Evolutionary conservation across 1,284 basidiomycete species (phyloP).

Genomic region (Xerocomus minutiporus): DNA sequence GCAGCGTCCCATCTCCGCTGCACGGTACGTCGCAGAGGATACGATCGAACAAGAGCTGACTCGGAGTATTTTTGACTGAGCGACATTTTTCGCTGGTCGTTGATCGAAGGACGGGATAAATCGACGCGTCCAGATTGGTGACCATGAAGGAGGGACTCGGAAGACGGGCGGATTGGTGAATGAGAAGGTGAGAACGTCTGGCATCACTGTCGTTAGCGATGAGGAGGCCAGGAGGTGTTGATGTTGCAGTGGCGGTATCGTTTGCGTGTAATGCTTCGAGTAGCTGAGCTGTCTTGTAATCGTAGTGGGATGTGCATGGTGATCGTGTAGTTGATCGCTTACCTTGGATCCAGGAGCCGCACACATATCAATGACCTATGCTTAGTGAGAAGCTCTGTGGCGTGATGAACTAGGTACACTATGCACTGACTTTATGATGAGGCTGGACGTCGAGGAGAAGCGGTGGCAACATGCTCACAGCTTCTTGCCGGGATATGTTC

Average conservation of each 20-base stretch:
- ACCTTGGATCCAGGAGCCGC: conserved; percentile 98
- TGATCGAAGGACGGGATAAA: conserved; percentile 70
- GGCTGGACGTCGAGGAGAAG: conserved; percentile 93
- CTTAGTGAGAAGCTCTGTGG: conserved; percentile 3
- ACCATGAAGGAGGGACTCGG: conserved; percentile 92
- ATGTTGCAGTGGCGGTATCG: conserved; percentile 55
- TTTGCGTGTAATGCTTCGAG: conserved; percentile 82
- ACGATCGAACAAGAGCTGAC: conserved; percentile 78
- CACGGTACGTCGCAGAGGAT: conserved; percentile 98
- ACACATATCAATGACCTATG: conserved; percentile 93
- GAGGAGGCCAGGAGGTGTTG: conserved; percentile 72
- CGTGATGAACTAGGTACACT: background rate
- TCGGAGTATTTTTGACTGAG: conserved; percentile 27
- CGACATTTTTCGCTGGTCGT: conserved; percentile 17
- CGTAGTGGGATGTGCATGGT: background rate
- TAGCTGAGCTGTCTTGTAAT: conserved; percentile 75
- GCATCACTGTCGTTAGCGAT: conserved; percentile 91
- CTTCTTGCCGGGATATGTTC: conserved; percentile 95
- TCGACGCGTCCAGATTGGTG: conserved; percentile 93
- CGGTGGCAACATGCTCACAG: conserved; percentile 98
- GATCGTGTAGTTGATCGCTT: conserved; percentile 35
- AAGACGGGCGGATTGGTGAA: conserved; percentile 94
- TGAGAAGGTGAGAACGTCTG: conserved; percentile 94
- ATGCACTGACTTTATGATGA: conserved; percentile 65
- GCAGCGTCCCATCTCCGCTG: conserved; percentile 92